Percentiles rank a stretch among this genome's conserved stretches.
Conservation (phyloP, 345 rosid genomes). For the Syzygium grande region DNA sequence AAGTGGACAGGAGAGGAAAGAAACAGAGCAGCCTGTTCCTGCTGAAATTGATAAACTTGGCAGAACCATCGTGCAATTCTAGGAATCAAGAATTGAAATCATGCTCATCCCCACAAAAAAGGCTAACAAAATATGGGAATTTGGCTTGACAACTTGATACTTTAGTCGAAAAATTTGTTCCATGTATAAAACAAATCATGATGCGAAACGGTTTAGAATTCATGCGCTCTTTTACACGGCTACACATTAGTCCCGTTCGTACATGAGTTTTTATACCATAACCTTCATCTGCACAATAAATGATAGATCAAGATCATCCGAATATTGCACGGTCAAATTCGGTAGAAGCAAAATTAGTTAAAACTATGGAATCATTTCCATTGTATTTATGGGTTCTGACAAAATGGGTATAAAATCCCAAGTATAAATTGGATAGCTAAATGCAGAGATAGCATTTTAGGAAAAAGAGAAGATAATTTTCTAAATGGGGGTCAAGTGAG, state of each 20-base stretch:
- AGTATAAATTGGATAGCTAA: neutral
- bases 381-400: neutral
- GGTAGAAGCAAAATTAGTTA: neutral
- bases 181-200: neutral
- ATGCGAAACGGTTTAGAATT: neutral
- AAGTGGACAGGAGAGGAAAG: neutral
- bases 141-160: neutral
- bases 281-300: neutral
- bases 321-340: neutral
- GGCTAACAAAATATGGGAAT: neutral
- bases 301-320: neutral
- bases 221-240: fast-evolving
- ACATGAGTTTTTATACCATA: fast-evolving
- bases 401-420: neutral
- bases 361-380: neutral
- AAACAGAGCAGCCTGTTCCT: neutral
- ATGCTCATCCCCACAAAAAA: neutral
- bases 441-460: neutral
- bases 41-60: neutral
- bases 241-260: fast-evolving
- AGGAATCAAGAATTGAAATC: neutral
- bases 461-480: neutral
- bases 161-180: neutral
- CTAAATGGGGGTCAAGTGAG: constrained; percentile 5
- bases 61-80: neutral